Conservation (phyloP, 1,139 yeast genomes). For the Pichia sp. region DNA sequence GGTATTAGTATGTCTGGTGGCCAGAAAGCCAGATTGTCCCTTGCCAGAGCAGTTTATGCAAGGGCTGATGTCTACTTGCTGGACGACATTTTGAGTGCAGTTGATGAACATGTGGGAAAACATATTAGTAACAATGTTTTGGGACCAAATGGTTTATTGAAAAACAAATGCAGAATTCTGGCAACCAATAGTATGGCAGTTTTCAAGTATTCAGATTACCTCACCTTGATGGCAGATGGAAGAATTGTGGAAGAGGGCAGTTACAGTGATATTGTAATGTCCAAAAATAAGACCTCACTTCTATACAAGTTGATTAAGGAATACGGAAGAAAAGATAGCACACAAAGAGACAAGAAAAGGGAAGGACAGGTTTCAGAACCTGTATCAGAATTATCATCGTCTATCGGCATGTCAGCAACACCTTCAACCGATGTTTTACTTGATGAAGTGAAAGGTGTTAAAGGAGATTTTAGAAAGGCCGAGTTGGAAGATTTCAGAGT, state of each 20-base stretch:
- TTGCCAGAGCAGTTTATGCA: conserved; percentile 94
- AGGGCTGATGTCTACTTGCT: conserved; percentile 87
- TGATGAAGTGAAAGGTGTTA: conserved; percentile 32
- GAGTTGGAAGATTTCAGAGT: conserved; percentile 29
- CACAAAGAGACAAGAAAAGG: conserved; percentile 22
- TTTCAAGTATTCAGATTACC: conserved; percentile 67
- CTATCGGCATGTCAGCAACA: conserved; percentile 25
- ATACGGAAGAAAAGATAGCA: conserved; percentile 52
- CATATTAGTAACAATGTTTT: conserved; percentile 75
- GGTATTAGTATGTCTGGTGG: conserved; percentile 97
- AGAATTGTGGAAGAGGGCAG: conserved; percentile 74
- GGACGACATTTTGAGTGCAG: conserved; percentile 93
- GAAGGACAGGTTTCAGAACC: conserved; percentile 10
- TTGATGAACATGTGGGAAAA: conserved; percentile 90
- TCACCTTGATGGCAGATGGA: conserved; percentile 73
- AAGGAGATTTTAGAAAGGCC: conserved; percentile 25
- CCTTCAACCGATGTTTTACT: conserved; percentile 23
- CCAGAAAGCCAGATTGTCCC: conserved; percentile 87
- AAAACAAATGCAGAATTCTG: conserved; percentile 69
- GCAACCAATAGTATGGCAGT: conserved; percentile 91
- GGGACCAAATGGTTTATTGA: conserved; percentile 76
- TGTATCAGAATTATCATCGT: conserved; percentile 17
- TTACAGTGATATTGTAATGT: conserved; percentile 49
- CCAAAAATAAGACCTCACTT: conserved; percentile 41
- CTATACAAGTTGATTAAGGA: conserved; percentile 66